These are phyloP conservation scores for Spergularia bocconei DNA, from an alignment of 148 eudicot species.

Conservation along the genomic window DNA sequence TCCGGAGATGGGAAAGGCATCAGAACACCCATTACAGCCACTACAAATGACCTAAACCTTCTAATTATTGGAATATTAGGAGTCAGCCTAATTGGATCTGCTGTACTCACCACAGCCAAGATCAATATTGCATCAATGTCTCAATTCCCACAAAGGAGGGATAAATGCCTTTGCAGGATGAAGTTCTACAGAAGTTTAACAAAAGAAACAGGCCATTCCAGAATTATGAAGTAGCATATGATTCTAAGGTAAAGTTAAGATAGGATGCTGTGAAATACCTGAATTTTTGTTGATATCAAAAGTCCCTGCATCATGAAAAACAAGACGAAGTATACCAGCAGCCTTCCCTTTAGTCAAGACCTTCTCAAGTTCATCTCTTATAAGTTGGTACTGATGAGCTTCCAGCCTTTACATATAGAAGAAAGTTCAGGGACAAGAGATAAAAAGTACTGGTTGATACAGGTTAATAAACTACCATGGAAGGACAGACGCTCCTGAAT, in stretches of 20 bases:
- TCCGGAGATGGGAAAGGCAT: background rate
- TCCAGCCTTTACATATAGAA: conserved; percentile 29
- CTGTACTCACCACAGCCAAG: background rate
- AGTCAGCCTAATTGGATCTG: background rate
- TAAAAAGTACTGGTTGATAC: background rate
- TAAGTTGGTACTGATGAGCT: conserved; percentile 36
- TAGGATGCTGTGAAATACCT: conserved; percentile 41
- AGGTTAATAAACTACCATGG: background rate
- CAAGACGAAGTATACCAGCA: conserved; percentile 91
- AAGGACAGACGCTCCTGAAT: background rate
- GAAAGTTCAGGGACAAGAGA: background rate
- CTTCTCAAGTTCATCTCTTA: conserved; percentile 70
- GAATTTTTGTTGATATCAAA: conserved; percentile 56
- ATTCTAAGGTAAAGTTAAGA: background rate
- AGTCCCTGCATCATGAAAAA: conserved; percentile 99
- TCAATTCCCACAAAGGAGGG: background rate
- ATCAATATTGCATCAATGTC: background rate
- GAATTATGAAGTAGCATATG: background rate
- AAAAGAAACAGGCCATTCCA: background rate
- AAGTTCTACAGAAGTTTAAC: background rate
- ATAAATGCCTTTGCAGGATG: background rate
- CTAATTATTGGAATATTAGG: background rate
- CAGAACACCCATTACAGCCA: background rate
- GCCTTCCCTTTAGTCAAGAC: conserved; percentile 82
- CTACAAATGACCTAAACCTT: background rate